phyloP scores from a whole-genome alignment of 2,329 filamentous ascomycete species.

The Fusarium ramigenum region DNA sequence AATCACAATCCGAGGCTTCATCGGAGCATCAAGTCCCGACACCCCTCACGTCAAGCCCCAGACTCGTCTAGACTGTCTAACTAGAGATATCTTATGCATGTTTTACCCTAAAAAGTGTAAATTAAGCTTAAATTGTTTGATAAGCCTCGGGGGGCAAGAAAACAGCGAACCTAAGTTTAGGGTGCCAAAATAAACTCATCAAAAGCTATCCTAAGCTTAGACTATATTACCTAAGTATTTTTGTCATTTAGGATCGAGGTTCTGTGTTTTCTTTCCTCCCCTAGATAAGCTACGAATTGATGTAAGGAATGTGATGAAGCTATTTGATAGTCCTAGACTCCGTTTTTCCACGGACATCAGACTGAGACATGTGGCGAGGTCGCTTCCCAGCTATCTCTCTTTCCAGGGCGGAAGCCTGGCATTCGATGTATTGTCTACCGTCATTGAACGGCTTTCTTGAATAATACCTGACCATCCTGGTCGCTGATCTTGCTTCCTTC shows the following conservation, averaged over 20 bases:
- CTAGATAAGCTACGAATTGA: background rate
- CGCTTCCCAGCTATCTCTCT: background rate
- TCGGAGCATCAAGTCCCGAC: no score
- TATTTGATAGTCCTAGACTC: background rate
- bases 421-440: background rate
- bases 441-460: background rate
- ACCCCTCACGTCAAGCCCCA: background rate
- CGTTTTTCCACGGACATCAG: background rate
- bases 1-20: background rate
- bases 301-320: background rate
- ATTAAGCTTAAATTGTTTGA: background rate
- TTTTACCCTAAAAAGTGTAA: background rate
- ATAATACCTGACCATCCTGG: accelerated
- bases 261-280: no score
- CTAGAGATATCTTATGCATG: background rate
- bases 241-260: no score
- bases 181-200: no score
- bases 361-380: background rate
- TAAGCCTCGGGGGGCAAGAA: no score
- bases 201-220: no score
- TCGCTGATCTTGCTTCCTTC: background rate
- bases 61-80: background rate
- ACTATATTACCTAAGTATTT: no score
- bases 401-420: accelerated
- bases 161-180: no score